Evolutionary conservation across 2,329 filamentous ascomycete genomes (phyloP).

Genomic region (Pezicula radicicola): DNA sequence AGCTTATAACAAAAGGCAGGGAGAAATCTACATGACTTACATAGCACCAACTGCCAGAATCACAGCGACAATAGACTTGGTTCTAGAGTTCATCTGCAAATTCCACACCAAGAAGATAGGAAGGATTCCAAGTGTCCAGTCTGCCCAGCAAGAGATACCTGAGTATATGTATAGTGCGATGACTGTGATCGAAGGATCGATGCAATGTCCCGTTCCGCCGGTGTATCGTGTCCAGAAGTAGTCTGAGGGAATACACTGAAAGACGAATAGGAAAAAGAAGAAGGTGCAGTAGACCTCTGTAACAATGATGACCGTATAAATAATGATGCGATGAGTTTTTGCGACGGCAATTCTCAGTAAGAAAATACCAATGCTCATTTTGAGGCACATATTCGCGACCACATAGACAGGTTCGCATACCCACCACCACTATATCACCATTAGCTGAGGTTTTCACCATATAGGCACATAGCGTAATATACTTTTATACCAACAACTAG

Average conservation of each 20-base stretch:
- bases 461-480: not conserved
- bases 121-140: slow-evolving; percentile 38
- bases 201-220: slow-evolving; percentile 29
- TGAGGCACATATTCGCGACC: slow-evolving; percentile 35
- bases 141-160: slow-evolving; percentile 34
- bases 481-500: slow-evolving; percentile 8
- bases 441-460: not conserved
- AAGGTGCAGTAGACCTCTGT: slow-evolving; percentile 31
- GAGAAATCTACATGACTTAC: slow-evolving; percentile 23
- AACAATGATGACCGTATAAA: slow-evolving; percentile 29
- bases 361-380: slow-evolving; percentile 36
- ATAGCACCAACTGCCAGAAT: slow-evolving; percentile 31
- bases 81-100: slow-evolving; percentile 35
- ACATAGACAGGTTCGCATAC: slow-evolving; percentile 35
- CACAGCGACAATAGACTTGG: slow-evolving; percentile 32
- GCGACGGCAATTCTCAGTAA: slow-evolving; percentile 33
- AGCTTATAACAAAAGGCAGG: not conserved
- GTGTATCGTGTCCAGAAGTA: slow-evolving; percentile 37
- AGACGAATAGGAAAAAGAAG: slow-evolving; percentile 34
- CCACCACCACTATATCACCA: slow-evolving; percentile 29
- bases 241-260: slow-evolving; percentile 34
- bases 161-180: slow-evolving; percentile 36
- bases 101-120: slow-evolving; percentile 39
- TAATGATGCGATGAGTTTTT: slow-evolving; percentile 28
- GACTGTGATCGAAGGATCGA: slow-evolving; percentile 26